These are phyloP conservation scores for Vitis hybrid DNA, from an alignment of 177 flowering plant species.

Conservation along the genomic window DNA sequence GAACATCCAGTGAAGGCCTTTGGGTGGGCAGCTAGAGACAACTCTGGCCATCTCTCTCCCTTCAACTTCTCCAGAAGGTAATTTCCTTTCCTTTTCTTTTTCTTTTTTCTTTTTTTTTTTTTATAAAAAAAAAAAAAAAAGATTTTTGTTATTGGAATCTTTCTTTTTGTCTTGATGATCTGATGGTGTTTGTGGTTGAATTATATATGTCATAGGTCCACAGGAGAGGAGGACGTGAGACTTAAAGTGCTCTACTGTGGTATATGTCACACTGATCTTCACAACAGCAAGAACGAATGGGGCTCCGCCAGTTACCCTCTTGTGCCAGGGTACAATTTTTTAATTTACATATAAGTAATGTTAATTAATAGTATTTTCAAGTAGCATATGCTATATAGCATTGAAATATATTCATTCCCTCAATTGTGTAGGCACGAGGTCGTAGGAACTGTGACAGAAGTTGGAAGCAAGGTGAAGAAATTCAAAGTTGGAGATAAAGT, in stretches of 20 bases:
- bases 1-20: constrained; percentile 25
- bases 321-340: constrained; percentile 33
- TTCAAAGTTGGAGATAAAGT: too few relatives aligned
- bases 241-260: constrained; percentile 47
- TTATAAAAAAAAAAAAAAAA: too few relatives aligned
- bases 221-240: constrained; percentile 36
- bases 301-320: constrained; percentile 33
- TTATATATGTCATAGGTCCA: background rate
- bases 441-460: too few relatives aligned
- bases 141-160: background rate
- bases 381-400: too few relatives aligned
- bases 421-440: too few relatives aligned
- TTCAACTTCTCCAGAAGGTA: constrained; percentile 39
- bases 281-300: constrained; percentile 36
- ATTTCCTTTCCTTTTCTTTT: too few relatives aligned
- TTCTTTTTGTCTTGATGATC: background rate
- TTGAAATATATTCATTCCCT: too few relatives aligned
- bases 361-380: too few relatives aligned
- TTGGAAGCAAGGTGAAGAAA: too few relatives aligned
- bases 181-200: background rate
- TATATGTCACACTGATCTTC: constrained; percentile 48
- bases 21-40: constrained; percentile 40
- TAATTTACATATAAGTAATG: too few relatives aligned
- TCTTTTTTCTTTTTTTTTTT: too few relatives aligned
- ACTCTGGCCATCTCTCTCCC: constrained; percentile 36